Evolutionary conservation across 768 basidiomycete genomes (phyloP), one percentile per base, ranked within the genome.

Genomic region (Lentinula aciculospora): DNA sequence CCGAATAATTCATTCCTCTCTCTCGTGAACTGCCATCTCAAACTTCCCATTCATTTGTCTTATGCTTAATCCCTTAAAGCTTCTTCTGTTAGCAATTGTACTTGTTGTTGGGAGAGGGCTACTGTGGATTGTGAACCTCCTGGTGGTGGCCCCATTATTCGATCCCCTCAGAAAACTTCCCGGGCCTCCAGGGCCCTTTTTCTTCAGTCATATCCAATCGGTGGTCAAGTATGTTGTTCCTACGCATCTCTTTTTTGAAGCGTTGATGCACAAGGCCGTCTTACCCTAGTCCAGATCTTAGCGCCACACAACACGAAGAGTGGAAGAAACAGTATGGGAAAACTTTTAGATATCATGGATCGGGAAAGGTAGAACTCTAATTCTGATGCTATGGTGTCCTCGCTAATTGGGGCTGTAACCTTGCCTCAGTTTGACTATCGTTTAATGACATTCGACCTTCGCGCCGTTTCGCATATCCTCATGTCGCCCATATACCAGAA

Each of bases 271-370:
- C 32, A 21, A 25, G 42, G 56, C 51, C n/a, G 40, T 2, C 9
- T 10, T 9, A 42, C 45, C 25, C 13, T 54, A 83, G 81, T 58
- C 82, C 82, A 7, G 66, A 70, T 49, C 57, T 71, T 27, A 78
- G 75, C 59, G 65, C 73, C 7, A 63, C 67, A 4, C 74, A 73
- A 1, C 72, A 81, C 61, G 68, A 72, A 15, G 68, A 73, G 19
- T 83, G 80, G 80, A 68, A 70, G 25, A 69, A 68, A 56, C 65
- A 60, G 15, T 79, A 73, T 65, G 82, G 81, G 10, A 75, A 76
- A 60, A 83, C 80, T 1, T 80, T 81, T 58, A 67, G 77, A 40
- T 81, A 81, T 56, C 77, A 84, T 61, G 82, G 82, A 1, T 80
- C 78, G 66, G 82, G 82, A 39, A 75, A 66, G 65, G 81, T 80